Conservation (phyloP, 805 yeast species). For the Kodamaea neixiangensis region DNA sequence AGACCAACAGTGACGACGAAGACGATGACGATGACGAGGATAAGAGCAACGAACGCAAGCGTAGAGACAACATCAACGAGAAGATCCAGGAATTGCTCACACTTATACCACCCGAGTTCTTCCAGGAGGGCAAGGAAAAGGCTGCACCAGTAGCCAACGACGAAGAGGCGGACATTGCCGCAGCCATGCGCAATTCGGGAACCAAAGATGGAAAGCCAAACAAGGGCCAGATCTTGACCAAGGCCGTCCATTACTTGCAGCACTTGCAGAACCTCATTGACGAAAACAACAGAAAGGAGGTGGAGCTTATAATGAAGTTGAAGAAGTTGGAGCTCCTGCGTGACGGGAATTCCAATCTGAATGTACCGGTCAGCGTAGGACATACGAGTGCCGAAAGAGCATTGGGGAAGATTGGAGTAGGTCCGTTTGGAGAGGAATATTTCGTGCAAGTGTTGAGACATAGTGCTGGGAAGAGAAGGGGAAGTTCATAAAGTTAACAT, state of each 20-base stretch:
- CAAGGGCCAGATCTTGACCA: conserved; percentile 77
- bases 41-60: conserved; percentile 41
- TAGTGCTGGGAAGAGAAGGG: conserved; percentile 13
- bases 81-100: conserved; percentile 45
- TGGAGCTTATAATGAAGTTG: conserved; percentile 64
- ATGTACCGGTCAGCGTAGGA: conserved; percentile 42
- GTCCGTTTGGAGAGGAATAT: conserved; percentile 60
- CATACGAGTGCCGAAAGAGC: conserved; percentile 80
- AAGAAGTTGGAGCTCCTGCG: conserved; percentile 53
- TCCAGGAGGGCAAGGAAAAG: conserved; percentile 21
- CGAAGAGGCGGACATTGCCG: conserved; percentile 29
- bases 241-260: conserved; percentile 72
- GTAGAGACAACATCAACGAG: conserved; percentile 47
- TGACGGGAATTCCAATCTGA: conserved; percentile 36
- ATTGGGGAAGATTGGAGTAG: conserved; percentile 77
- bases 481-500: neutral
- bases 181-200: conserved; percentile 45
- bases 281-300: conserved; percentile 74
- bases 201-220: conserved; percentile 85
- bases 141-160: conserved; percentile 12
- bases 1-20: conserved; percentile 26
- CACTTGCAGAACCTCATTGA: conserved; percentile 72
- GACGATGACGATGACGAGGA: conserved; percentile 28
- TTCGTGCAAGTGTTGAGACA: conserved; percentile 19
- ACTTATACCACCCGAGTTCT: conserved; percentile 38